Evolutionary conservation across 2,329 filamentous ascomycete genomes (phyloP).

Genomic region (Nannizziopsis barbatae): DNA sequence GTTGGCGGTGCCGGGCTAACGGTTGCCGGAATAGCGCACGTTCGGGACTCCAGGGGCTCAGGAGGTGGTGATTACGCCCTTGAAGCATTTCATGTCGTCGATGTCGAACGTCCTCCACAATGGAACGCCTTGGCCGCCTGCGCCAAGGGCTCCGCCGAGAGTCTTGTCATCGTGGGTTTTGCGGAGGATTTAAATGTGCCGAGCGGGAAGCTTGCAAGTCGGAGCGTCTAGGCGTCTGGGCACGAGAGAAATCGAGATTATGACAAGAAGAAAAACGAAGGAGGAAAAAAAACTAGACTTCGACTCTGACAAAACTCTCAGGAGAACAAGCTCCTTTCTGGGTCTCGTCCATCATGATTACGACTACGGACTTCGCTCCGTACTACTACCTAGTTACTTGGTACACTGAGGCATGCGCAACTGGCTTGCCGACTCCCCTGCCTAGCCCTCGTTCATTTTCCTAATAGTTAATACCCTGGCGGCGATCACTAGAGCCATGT

Average conservation of each 20-base stretch:
- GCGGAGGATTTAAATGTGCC: too few relatives aligned
- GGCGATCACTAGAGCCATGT: constrained; percentile 13
- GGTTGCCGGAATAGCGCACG: background rate
- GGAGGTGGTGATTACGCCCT: background rate
- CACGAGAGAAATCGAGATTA: too few relatives aligned
- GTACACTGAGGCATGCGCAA: too few relatives aligned
- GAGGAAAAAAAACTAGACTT: too few relatives aligned
- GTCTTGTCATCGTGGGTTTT: background rate
- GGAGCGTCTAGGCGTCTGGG: too few relatives aligned
- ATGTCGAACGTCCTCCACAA: background rate
- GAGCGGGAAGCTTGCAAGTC: too few relatives aligned
- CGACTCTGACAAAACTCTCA: too few relatives aligned
- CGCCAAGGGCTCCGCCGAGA: constrained; percentile 6
- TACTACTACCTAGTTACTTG: too few relatives aligned
- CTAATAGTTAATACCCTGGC: background rate
- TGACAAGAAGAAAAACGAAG: too few relatives aligned
- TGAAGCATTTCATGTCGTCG: constrained; percentile 4
- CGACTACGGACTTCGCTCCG: too few relatives aligned
- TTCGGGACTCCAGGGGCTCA: background rate
- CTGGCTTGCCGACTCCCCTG: background rate
- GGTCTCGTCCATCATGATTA: too few relatives aligned
- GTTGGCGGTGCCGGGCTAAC: background rate
- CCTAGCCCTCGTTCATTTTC: background rate
- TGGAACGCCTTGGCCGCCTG: constrained; percentile 1
- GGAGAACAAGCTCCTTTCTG: too few relatives aligned